Evolutionary conservation across 768 basidiomycete species (phyloP).

Genomic region (Tricholoma furcatifolium): DNA sequence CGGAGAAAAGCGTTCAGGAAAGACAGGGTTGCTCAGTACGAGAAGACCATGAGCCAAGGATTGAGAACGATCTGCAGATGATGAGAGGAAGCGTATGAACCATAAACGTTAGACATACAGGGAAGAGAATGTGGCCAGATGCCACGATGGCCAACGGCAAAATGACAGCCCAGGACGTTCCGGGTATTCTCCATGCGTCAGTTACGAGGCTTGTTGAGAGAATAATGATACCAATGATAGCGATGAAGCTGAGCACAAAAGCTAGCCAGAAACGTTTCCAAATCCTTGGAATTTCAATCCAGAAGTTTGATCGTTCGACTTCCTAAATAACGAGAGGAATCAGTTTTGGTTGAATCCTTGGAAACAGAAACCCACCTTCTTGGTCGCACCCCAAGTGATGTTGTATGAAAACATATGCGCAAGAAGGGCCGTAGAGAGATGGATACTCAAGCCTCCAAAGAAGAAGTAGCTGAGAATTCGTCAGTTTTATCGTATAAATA

Average conservation of each 20-base stretch:
- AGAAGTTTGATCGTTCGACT: slow-evolving; percentile 87
- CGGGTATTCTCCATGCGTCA: slow-evolving; percentile 60
- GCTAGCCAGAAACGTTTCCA: slow-evolving; percentile 74
- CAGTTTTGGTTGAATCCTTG: background rate
- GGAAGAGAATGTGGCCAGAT: slow-evolving; percentile 70
- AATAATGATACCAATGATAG: slow-evolving; percentile 55
- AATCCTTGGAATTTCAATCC: slow-evolving; percentile 85
- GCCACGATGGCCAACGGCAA: slow-evolving; percentile 72
- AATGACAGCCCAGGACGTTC: slow-evolving; percentile 69
- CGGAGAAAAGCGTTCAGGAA: background rate
- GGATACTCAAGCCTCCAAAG: slow-evolving; percentile 74
- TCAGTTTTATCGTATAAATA: background rate
- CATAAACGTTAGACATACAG: slow-evolving; percentile 43
- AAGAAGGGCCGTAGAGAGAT: slow-evolving; percentile 61
- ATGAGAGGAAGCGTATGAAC: background rate
- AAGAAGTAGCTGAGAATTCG: slow-evolving; percentile 63
- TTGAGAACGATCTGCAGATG: slow-evolving; percentile 69
- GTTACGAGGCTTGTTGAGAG: slow-evolving; percentile 57
- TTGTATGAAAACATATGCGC: slow-evolving; percentile 76
- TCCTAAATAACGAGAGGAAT: slow-evolving; percentile 43
- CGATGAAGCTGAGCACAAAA: slow-evolving; percentile 50
- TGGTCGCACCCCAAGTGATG: slow-evolving; percentile 76
- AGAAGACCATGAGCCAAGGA: slow-evolving; percentile 88
- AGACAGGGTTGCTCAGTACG: slow-evolving; percentile 34
- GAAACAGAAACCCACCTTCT: slow-evolving; percentile 40